A percentile compares a stretch with the other conserved stretches of the same genome.
These are phyloP conservation scores for Linum lewisii DNA, from an alignment of 345 rosid species.

Conservation along the genomic window DNA sequence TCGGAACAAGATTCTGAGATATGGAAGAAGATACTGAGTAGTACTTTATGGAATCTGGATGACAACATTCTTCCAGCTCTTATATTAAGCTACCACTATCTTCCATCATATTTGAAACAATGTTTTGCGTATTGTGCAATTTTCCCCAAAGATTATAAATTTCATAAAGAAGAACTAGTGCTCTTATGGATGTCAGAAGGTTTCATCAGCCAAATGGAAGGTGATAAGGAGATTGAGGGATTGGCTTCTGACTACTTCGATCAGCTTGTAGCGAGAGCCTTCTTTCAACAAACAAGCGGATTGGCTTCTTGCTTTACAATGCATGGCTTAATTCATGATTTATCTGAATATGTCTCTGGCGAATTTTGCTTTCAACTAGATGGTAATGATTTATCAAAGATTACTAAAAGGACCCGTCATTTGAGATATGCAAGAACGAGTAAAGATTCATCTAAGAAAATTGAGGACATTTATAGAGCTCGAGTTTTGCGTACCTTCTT, in stretches of 20 bases:
- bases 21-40: not conserved
- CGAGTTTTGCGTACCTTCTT: slow-evolving; percentile 29
- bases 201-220: not conserved
- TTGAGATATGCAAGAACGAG: not conserved
- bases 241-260: not conserved
- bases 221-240: not conserved
- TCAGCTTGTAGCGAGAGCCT: not conserved
- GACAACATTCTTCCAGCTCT: not conserved
- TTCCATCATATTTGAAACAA: not conserved
- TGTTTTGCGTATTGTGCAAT: not conserved
- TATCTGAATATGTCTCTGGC: not conserved
- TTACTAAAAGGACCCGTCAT: not conserved
- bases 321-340: not conserved
- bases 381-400: not conserved
- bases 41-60: not conserved
- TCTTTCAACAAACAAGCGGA: not conserved
- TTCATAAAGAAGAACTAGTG: not conserved
- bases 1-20: not conserved
- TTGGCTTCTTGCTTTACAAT: not conserved
- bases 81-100: not conserved
- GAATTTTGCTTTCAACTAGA: not conserved
- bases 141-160: not conserved
- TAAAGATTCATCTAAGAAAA: slow-evolving; percentile 14
- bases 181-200: not conserved
- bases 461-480: slow-evolving; percentile 26